These are phyloP conservation scores for Papiliotrema flavescens DNA, from an alignment of 1,284 basidiomycete genomes.

Conservation along the genomic window DNA sequence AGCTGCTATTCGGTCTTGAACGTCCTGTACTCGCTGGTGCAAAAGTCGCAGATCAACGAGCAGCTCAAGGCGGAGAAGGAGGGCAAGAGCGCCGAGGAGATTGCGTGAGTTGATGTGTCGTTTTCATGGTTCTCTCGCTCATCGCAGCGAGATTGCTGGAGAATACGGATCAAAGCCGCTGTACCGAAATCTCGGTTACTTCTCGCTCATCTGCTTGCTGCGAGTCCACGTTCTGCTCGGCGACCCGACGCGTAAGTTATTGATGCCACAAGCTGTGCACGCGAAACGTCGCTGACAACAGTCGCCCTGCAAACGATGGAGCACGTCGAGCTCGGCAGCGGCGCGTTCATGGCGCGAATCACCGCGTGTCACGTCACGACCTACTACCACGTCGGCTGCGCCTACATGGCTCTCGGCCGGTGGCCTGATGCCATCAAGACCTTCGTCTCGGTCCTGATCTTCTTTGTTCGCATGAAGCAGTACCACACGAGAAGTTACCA, in stretches of 20 bases:
- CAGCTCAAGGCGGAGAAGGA: conserved; percentile 78
- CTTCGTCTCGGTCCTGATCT: conserved; percentile 89
- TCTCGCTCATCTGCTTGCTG: conserved; percentile 89
- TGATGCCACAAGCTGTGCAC: too few species aligned
- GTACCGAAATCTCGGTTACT: conserved; percentile 96
- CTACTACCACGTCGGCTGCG: conserved; percentile 66
- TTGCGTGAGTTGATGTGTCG: conserved; percentile 58
- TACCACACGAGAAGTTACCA: conserved; percentile 96
- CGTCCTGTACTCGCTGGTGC: conserved; percentile 94
- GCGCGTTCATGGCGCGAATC: conserved; percentile 77
- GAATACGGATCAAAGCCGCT: conserved; percentile 87
- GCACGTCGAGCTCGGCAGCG: conserved; percentile 81
- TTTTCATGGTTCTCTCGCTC: background rate
- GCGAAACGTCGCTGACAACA: conserved; percentile 25
- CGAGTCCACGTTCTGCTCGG: conserved; percentile 94
- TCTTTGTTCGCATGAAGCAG: conserved; percentile 86
- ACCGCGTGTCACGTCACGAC: conserved; percentile 81
- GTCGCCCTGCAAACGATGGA: conserved; percentile 95
- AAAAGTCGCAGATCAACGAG: conserved; percentile 94
- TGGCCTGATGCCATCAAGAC: conserved; percentile 93
- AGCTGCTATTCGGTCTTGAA: conserved; percentile 96
- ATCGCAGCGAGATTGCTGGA: conserved; percentile 71
- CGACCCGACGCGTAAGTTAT: conserved; percentile 66
- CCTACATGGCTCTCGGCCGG: conserved; percentile 89
- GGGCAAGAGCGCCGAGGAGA: conserved; percentile 76